Conservation (phyloP, 1,139 yeast genomes). For the Saccharomyces hybrid region DNA sequence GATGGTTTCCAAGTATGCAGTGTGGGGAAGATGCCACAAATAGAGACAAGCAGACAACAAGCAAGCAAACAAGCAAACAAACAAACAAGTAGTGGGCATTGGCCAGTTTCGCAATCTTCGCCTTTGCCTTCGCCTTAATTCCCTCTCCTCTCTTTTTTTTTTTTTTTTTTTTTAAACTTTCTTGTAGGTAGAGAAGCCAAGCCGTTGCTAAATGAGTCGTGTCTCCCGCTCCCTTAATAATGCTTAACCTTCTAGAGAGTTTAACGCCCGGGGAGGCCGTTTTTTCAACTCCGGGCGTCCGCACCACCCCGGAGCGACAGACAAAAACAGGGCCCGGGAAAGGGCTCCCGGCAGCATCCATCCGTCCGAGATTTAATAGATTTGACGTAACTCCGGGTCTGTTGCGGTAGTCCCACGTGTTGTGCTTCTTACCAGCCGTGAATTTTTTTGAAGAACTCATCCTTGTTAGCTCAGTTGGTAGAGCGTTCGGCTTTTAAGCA, state of each 20-base stretch:
- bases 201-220: neutral
- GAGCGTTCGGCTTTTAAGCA: conserved; percentile 33
- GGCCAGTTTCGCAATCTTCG: neutral
- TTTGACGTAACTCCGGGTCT: no score
- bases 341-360: no score
- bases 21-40: neutral
- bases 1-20: neutral
- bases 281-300: neutral
- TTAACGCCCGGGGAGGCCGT: neutral
- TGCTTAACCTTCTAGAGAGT: neutral
- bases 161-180: neutral
- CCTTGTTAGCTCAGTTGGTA: conserved; percentile 34
- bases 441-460: conserved; percentile 21
- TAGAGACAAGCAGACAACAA: neutral
- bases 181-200: neutral
- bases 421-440: neutral
- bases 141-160: neutral
- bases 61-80: neutral
- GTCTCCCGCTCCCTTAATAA: neutral
- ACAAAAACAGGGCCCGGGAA: no score
- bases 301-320: neutral
- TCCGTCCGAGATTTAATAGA: no score
- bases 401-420: no score
- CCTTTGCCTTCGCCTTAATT: neutral
- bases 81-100: neutral